phyloP scores from a whole-genome alignment of 2,329 filamentous ascomycete species.

The Aspergillus sp. region DNA sequence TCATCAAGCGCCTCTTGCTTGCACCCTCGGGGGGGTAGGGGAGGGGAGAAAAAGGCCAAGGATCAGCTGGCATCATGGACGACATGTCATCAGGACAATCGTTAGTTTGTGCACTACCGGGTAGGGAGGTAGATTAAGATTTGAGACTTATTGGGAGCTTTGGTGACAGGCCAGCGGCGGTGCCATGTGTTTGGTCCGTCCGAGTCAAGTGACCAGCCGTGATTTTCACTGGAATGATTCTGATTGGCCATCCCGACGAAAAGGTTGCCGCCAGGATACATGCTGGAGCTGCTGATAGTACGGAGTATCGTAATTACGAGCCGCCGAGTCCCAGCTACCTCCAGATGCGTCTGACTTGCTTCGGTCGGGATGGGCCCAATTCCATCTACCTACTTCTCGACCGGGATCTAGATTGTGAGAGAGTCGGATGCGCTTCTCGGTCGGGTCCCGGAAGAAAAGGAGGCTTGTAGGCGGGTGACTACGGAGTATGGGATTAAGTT shows the following conservation, averaged over 20 bases:
- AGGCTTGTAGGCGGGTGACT: neutral
- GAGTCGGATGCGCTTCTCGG: constrained; percentile 1
- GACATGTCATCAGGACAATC: neutral
- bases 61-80: neutral
- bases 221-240: constrained; percentile 30
- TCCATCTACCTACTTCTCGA: neutral
- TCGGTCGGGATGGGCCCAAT: neutral
- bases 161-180: constrained; percentile 12
- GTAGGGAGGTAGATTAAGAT: neutral
- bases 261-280: constrained; percentile 1
- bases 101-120: too few species aligned
- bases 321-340: neutral
- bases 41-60: too few species aligned
- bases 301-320: constrained; percentile 13
- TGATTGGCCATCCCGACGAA: constrained; percentile 22
- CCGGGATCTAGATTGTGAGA: constrained; percentile 15
- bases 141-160: neutral
- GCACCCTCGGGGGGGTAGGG: too few species aligned
- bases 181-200: constrained; percentile 16
- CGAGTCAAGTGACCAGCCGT: constrained; percentile 39
- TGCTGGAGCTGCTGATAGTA: constrained; percentile 2
- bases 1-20: too few species aligned
- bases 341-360: neutral
- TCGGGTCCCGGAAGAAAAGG: neutral
- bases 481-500: neutral